Conservation (phyloP, 1,284 basidiomycete genomes). For the Tylopilus sp. region DNA sequence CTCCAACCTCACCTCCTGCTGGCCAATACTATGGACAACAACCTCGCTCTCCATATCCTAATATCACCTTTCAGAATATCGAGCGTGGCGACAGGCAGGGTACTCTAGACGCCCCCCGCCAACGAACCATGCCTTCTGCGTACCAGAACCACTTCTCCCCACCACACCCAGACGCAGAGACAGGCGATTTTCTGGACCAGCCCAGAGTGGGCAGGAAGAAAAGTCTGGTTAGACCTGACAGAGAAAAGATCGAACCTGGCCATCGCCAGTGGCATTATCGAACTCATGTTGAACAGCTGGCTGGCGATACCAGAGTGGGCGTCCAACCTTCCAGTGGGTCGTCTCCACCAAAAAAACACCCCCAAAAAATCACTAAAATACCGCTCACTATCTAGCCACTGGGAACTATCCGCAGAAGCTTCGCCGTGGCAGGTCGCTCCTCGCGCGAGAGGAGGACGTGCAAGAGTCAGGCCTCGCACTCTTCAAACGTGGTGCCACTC, state of each 20-base stretch:
- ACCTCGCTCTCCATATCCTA: slow-evolving; percentile 33
- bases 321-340: slow-evolving; percentile 78
- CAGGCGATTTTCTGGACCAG: slow-evolving; percentile 38
- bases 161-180: slow-evolving; percentile 48
- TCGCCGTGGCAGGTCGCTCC: slow-evolving; percentile 81
- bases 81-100: slow-evolving; percentile 65
- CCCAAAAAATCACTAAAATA: slow-evolving; percentile 5
- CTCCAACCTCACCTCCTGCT: slow-evolving; percentile 14
- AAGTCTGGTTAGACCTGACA: slow-evolving; percentile 89
- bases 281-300: slow-evolving; percentile 80
- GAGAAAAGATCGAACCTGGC: slow-evolving; percentile 94
- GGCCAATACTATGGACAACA: slow-evolving; percentile 32
- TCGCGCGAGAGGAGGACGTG: slow-evolving; percentile 82
- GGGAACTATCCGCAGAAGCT: slow-evolving; percentile 78
- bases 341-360: slow-evolving; percentile 1
- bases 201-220: slow-evolving; percentile 74
- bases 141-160: slow-evolving; percentile 53
- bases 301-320: slow-evolving; percentile 63
- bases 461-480: slow-evolving; percentile 84
- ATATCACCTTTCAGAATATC: slow-evolving; percentile 63
- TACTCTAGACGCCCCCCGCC: slow-evolving; percentile 50
- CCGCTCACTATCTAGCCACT: slow-evolving; percentile 51
- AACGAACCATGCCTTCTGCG: slow-evolving; percentile 47
- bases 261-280: slow-evolving; percentile 97
- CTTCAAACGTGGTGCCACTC: slow-evolving; percentile 78